Evolutionary conservation across 352 stramenopile species (phyloP).

Genomic region (Globisporangium spinosum): DNA sequence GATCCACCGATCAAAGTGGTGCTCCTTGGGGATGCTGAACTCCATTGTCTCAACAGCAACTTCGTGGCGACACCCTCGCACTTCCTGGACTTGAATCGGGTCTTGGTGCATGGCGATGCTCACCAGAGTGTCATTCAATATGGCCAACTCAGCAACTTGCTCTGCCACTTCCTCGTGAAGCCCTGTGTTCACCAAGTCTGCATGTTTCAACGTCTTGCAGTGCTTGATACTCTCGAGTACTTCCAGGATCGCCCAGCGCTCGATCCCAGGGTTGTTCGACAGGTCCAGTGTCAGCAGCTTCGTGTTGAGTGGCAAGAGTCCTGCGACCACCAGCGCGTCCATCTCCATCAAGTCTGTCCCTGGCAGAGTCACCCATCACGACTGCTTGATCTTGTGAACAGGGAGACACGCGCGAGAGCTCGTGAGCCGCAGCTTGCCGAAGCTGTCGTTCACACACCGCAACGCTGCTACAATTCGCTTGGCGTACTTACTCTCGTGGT

Average conservation of each 20-base stretch:
- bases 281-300: constrained; percentile 64
- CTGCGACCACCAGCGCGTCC: constrained; percentile 59
- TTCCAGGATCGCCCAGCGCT: constrained; percentile 47
- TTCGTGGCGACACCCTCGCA: constrained; percentile 36
- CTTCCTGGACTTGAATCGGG: constrained; percentile 40
- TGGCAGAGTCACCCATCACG: constrained; percentile 50
- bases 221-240: constrained; percentile 49
- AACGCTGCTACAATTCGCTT: constrained; percentile 42
- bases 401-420: constrained; percentile 38
- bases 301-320: constrained; percentile 47
- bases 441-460: constrained; percentile 46
- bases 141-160: constrained; percentile 50
- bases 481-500: constrained; percentile 55
- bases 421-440: constrained; percentile 43
- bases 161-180: constrained; percentile 58
- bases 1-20: constrained; percentile 69
- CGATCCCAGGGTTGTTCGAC: constrained; percentile 48
- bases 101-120: constrained; percentile 58
- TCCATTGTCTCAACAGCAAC: constrained; percentile 26
- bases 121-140: constrained; percentile 51
- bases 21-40: constrained; percentile 25
- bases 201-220: constrained; percentile 48
- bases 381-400: constrained; percentile 60
- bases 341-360: constrained; percentile 41
- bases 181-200: constrained; percentile 54